Evolutionary conservation across 768 basidiomycete genomes (phyloP).

Genomic region (Roridomyces roridus): DNA sequence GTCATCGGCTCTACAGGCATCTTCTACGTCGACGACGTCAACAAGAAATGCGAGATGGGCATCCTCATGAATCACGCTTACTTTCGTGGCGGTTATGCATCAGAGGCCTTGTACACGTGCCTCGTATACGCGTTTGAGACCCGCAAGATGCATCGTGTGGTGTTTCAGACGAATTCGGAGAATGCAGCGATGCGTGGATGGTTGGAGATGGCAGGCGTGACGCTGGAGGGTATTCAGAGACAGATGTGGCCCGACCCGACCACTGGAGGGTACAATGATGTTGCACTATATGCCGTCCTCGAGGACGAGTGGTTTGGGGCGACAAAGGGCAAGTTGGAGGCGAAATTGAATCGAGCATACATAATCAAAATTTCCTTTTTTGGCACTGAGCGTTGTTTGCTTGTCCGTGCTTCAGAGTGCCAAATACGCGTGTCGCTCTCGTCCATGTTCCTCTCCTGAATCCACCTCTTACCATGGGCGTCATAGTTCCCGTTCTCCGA

Average conservation of each 20-base stretch:
- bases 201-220: constrained; percentile 48
- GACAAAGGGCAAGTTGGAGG: constrained; percentile 29
- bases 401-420: neutral
- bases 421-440: neutral
- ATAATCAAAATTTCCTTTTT: neutral
- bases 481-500: constrained; percentile 71
- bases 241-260: constrained; percentile 45
- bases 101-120: constrained; percentile 50
- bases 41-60: constrained; percentile 48
- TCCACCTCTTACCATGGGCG: constrained; percentile 61
- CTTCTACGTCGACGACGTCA: constrained; percentile 44
- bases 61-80: constrained; percentile 47
- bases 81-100: constrained; percentile 47
- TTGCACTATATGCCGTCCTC: constrained; percentile 48
- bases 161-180: constrained; percentile 48
- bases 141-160: constrained; percentile 46
- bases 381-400: constrained; percentile 3
- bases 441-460: too few species aligned
- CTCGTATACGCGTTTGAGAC: constrained; percentile 50
- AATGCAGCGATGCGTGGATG: constrained; percentile 53
- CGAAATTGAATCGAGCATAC: constrained; percentile 7
- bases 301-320: constrained; percentile 47
- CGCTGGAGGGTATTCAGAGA: constrained; percentile 43
- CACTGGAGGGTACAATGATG: constrained; percentile 43
- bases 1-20: constrained; percentile 45